These are phyloP conservation scores for Tolypocladium paradoxum DNA, from an alignment of 2,329 filamentous ascomycete species.

Conservation along the genomic window DNA sequence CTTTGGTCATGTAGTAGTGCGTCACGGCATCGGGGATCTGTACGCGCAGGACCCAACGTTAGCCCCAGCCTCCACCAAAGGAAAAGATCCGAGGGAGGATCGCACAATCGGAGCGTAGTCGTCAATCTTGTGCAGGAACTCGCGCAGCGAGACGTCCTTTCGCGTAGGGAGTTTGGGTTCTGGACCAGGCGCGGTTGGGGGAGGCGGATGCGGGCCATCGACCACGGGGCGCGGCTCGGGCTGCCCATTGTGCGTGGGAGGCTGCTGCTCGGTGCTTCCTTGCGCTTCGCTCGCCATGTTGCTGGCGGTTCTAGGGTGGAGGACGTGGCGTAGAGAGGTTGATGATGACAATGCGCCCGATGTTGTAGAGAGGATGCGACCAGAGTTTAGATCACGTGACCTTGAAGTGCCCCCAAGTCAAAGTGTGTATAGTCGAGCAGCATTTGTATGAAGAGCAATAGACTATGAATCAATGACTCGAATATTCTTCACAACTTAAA, in stretches of 20 bases:
- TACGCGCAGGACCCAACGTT: background rate
- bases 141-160: conserved; percentile 85
- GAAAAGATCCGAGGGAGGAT: background rate
- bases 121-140: conserved; percentile 94
- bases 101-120: conserved; percentile 93
- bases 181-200: conserved; percentile 36
- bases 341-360: background rate
- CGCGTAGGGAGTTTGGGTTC: conserved; percentile 62
- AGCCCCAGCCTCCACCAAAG: background rate
- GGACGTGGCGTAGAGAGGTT: background rate
- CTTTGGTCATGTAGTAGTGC: conserved; percentile 94
- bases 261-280: conserved; percentile 20
- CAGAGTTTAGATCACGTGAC: background rate
- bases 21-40: conserved; percentile 97
- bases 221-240: conserved; percentile 7
- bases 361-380: background rate
- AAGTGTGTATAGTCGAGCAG: too few species aligned
- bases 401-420: too few species aligned
- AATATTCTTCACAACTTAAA: background rate
- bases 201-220: conserved; percentile 11
- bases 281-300: conserved; percentile 25
- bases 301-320: background rate
- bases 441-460: background rate
- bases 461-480: too few species aligned
- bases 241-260: conserved; percentile 16